Evolutionary conservation across 106 monocot genomes (phyloP), one percentile per base, ranked within the genome.

Genomic region (Dioscorea alata): DNA sequence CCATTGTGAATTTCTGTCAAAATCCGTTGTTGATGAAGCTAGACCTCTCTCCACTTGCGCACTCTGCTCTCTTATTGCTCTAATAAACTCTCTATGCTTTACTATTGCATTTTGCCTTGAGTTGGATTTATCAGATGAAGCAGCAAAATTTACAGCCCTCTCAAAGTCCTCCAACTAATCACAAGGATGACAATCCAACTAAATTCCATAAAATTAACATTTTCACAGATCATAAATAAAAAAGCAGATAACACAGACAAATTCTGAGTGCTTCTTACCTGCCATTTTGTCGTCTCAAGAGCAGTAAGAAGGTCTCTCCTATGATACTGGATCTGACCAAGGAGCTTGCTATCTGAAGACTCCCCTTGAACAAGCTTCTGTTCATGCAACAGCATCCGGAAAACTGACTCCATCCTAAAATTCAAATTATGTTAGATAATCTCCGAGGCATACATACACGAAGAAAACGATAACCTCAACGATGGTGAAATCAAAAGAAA

Each of bases 261-360:
- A 59, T 12, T 13, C 51, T 73, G 0, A 17, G 50, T 25, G 19
- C 20, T 33, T 18, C 12, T 59, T 76, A 90, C 90, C 83, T 90
- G 90, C 90, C 90, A 90, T 83, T 74, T 83, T 14, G 86, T 83
- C 57, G 90, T 86, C 72, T 86, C 90, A 50, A 90, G 63, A 59
- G 82, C 58, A 63, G 90, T 90, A 23, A 66, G 61, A 60, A 90
- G 75, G 65, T 90, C 86, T 73, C 90, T 83, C 71, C 50, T 72
- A 65, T 82, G 88, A 73, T 64, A 83, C 25, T 76, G 59, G n/a
- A 90, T 57, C 24, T 77, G 67, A 60, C 22, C 64, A 61, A 73
- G 49, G 63, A 83, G 64, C 53, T 71, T 81, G 42, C 61, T 17
- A 71, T 77, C 77, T 23, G 64, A 68, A 59, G 63, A 63, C 9